A percentile compares a stretch with the other conserved stretches of the same genome.
Evolutionary conservation across 2,329 filamentous ascomycete species (phyloP).

Genomic region (Aureobasidium leucospermi): DNA sequence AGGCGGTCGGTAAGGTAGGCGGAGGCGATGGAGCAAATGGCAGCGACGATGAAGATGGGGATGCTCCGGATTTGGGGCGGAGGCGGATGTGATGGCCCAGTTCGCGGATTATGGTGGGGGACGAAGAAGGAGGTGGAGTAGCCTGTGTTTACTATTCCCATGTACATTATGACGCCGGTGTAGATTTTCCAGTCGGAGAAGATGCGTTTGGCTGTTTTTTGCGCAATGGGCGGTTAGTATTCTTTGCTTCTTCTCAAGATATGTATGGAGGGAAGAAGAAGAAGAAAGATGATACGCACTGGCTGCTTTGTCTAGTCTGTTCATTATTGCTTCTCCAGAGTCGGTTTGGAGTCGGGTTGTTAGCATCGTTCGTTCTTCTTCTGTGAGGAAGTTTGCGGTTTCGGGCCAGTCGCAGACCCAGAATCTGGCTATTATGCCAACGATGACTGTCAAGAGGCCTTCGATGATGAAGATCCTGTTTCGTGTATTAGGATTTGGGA

Average conservation of each 20-base stretch:
- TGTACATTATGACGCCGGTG: conserved; percentile 30
- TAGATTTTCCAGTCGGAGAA: conserved; percentile 43
- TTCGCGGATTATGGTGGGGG: conserved; percentile 33
- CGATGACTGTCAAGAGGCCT: conserved; percentile 23
- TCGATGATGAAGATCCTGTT: conserved; percentile 25
- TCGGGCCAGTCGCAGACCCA: conserved; percentile 39
- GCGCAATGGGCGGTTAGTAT: too few species aligned
- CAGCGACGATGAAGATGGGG: conserved; percentile 33
- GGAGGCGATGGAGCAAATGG: conserved; percentile 32
- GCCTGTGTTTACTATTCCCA: conserved; percentile 38
- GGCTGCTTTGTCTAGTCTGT: conserved; percentile 44
- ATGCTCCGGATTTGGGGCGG: conserved; percentile 33
- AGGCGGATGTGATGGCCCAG: conserved; percentile 34
- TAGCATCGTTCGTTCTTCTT: conserved; percentile 38
- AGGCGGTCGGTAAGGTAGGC: conserved; percentile 45
- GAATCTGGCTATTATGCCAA: conserved; percentile 19
- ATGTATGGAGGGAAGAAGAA: too few species aligned
- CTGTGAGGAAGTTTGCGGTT: conserved; percentile 38
- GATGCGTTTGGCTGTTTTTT: conserved; percentile 32
- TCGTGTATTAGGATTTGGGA: not conserved
- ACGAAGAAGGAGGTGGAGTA: conserved; percentile 38
- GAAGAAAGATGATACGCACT: conserved; percentile 26
- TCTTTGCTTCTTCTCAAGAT: too few species aligned
- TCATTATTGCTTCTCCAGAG: conserved; percentile 42
- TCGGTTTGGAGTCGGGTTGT: conserved; percentile 31